A percentile compares a stretch with the other conserved stretches of the same genome.
Evolutionary conservation across 495 filamentous ascomycete species (phyloP).

Genomic region (Penicillium nucicola): DNA sequence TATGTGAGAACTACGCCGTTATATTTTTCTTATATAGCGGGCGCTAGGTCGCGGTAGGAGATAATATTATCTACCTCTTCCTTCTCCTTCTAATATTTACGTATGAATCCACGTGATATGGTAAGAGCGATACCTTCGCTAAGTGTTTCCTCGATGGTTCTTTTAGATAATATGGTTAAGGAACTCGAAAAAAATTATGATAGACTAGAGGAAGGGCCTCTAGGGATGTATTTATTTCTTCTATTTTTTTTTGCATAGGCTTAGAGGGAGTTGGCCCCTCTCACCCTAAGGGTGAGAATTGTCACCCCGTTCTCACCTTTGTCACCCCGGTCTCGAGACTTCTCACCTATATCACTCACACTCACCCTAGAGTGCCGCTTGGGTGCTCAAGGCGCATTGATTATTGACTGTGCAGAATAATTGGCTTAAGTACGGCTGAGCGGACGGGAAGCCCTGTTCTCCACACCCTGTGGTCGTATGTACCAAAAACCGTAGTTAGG

Average conservation of each 20-base stretch:
- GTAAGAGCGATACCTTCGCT: conserved; percentile 13
- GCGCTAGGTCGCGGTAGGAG: conserved; percentile 11
- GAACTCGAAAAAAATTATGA: background rate
- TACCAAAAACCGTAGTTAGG: background rate
- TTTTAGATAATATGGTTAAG: too few species aligned
- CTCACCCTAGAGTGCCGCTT: conserved; percentile 2
- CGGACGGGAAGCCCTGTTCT: conserved; percentile 22
- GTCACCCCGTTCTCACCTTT: conserved; percentile 9
- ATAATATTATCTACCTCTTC: conserved; percentile 16
- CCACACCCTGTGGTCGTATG: conserved; percentile 18
- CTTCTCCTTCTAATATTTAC: conserved; percentile 11
- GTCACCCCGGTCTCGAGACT: conserved; percentile 2
- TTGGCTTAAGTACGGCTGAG: conserved; percentile 18
- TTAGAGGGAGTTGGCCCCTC: too few species aligned
- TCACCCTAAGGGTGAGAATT: too few species aligned
- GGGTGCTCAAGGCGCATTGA: conserved; percentile 7
- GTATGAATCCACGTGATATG: conserved; percentile 18
- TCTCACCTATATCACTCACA: conserved; percentile 12
- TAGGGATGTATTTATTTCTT: background rate
- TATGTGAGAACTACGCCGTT: conserved; percentile 6
- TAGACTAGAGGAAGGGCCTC: background rate
- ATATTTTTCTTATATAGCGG: conserved; percentile 19
- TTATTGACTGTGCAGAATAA: conserved; percentile 6
- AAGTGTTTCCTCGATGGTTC: conserved; percentile 5
- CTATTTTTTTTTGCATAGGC: too few species aligned